Evolutionary conservation across 1,139 yeast genomes (phyloP), one percentile per base, ranked within the genome.

Genomic region (Debaryomyces fabryi): DNA sequence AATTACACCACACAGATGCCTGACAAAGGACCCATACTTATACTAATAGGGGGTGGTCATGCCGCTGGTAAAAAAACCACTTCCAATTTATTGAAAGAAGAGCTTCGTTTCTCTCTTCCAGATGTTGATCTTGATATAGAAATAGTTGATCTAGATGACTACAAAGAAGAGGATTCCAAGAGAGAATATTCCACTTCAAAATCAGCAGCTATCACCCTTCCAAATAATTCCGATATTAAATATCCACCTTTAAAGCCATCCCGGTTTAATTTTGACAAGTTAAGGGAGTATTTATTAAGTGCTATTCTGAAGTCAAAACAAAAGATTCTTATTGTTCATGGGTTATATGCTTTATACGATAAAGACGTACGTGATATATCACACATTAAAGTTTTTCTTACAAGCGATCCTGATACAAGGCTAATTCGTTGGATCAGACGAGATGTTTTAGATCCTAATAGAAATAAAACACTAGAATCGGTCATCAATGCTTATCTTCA

Each of bases 341-440:
- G 98, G 0, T 71, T 87, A 32, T 91, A 91, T 61, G 95, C 96
- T 0, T 72, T 92, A 36, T 87, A 83, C 60, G 86, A 89, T 60
- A 69, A 71, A 44, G 74, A 72, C 29, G 65, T 92, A n/a, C 69
- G 88, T 38, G 72, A 73, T 4, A 57, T 78, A 62, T 83, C 93
- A 0, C 75, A 82, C 3, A 73, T 91, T 58, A 86, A 83, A 58
- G 83, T 91, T 2, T 92, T 86, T 59, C 76, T 91, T n/a, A 95
- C 88, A 57, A 80, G 92, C 54, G 97, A 92, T 63, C 83, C 95
- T 1, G 98, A 92, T 63, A 82, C 88, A 4, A 71, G 97, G 50
- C 69, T 92, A 41, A 85, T 89, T 13, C 78, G 96, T 52, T 83
- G 93, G 88, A 86, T 83, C 36, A 62, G 74, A 51, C 59, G 78